These are phyloP conservation scores for Hyaloscypha variabilis DNA, from an alignment of 495 filamentous ascomycete species.

Conservation along the genomic window DNA sequence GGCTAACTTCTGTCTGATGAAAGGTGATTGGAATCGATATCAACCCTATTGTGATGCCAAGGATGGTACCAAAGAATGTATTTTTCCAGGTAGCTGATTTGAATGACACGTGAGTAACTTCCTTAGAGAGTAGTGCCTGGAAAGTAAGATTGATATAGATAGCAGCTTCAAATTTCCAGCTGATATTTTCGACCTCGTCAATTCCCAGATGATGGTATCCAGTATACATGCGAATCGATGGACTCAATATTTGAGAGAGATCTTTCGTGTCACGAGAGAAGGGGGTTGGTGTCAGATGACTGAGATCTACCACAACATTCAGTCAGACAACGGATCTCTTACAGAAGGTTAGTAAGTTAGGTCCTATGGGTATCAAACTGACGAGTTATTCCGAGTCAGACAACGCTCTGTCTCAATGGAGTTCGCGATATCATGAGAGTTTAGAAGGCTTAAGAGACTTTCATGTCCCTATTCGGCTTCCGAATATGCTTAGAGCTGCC, in stretches of 20 bases:
- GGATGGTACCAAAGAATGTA: not conserved
- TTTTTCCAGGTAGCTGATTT: not conserved
- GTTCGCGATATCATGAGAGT: slow-evolving; percentile 65
- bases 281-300: slow-evolving; percentile 91
- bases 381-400: slow-evolving; percentile 35
- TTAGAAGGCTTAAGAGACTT: slow-evolving; percentile 71
- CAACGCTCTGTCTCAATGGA: slow-evolving; percentile 76
- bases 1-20: too few species aligned
- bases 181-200: slow-evolving; percentile 86
- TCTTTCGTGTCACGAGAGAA: slow-evolving; percentile 54
- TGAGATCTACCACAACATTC: slow-evolving; percentile 84
- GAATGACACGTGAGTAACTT: not conserved
- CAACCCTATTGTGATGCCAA: not conserved
- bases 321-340: slow-evolving; percentile 87
- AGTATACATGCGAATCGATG: slow-evolving; percentile 80
- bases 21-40: not conserved
- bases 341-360: slow-evolving; percentile 48
- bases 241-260: slow-evolving; percentile 78
- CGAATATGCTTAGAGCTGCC: slow-evolving; percentile 53
- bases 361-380: not conserved
- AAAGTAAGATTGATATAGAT: slow-evolving; percentile 36
- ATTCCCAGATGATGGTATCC: slow-evolving; percentile 77
- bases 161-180: slow-evolving; percentile 76
- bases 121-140: not conserved
- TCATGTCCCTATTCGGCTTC: slow-evolving; percentile 66